A percentile compares a stretch with the other conserved stretches of the same genome.
Evolutionary conservation across 2,329 filamentous ascomycete genomes (phyloP).

Genomic region (Ceratocystis diversiconidia): DNA sequence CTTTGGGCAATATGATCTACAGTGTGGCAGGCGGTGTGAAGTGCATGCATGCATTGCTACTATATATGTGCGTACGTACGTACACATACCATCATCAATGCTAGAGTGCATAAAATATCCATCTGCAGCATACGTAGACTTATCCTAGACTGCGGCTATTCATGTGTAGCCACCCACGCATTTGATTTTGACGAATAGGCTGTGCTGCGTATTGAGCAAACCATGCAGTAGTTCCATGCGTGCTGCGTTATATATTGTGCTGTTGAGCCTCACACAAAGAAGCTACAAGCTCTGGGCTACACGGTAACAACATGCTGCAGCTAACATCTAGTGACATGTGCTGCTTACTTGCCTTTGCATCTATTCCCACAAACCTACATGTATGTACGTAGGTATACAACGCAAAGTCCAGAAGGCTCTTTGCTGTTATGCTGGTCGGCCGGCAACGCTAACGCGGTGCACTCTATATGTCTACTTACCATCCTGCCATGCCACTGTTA

Average conservation of each 20-base stretch:
- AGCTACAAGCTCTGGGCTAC: neutral
- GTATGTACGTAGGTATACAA: neutral
- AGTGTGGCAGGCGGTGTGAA: conserved; percentile 1
- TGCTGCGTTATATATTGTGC: no score
- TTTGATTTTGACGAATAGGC: no score
- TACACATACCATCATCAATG: neutral
- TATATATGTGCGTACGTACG: neutral
- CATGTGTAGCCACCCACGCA: neutral
- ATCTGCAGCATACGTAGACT: neutral
- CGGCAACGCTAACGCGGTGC: neutral
- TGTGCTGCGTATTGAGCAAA: neutral
- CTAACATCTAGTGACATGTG: neutral
- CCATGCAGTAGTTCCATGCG: neutral
- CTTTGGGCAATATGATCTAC: neutral
- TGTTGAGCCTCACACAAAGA: conserved; percentile 2
- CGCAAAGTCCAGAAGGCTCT: neutral
- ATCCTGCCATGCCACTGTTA: no score
- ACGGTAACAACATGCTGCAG: neutral
- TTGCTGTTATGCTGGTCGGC: neutral
- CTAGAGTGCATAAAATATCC: neutral
- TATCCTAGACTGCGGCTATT: neutral
- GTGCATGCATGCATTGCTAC: neutral
- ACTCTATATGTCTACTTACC: no score
- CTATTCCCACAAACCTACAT: no score
- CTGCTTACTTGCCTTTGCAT: neutral